Percentiles rank a stretch among this genome's conserved stretches.
phyloP scores from a whole-genome alignment of 2,329 filamentous ascomycete species.

The Harringtonia lauricola region DNA sequence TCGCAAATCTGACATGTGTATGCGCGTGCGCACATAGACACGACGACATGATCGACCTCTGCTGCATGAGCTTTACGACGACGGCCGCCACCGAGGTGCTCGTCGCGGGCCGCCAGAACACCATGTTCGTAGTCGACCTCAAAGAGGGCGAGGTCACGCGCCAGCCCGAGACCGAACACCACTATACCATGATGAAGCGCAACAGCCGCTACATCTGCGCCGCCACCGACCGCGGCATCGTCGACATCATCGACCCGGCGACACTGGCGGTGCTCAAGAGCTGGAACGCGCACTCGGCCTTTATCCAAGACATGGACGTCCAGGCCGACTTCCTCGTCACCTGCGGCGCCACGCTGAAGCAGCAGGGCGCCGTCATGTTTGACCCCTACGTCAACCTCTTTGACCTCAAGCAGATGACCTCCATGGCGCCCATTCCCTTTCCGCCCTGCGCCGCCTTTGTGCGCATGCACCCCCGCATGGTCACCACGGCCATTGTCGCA shows the following conservation, averaged over 20 bases:
- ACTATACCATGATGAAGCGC: constrained; percentile 88
- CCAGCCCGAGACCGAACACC: constrained; percentile 43
- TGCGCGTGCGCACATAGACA: constrained; percentile 4
- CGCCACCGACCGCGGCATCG: constrained; percentile 68
- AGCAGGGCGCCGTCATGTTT: constrained; percentile 64
- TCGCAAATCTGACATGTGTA: not conserved
- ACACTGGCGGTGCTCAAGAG: constrained; percentile 70
- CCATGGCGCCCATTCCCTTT: constrained; percentile 82
- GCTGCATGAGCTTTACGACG: constrained; percentile 92
- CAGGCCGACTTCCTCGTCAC: constrained; percentile 92
- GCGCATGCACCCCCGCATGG: constrained; percentile 90
- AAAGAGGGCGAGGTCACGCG: constrained; percentile 58
- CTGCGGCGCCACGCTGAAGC: constrained; percentile 82
- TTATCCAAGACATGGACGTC: constrained; percentile 94
- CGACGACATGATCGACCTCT: constrained; percentile 68
- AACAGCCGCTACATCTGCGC: constrained; percentile 77
- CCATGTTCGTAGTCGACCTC: constrained; percentile 68
- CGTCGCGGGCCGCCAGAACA: constrained; percentile 74
- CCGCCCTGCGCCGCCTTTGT: constrained; percentile 90
- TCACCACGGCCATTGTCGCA: constrained; percentile 87
- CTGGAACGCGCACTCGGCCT: constrained; percentile 83
- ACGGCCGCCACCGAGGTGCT: constrained; percentile 75
- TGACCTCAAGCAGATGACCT: constrained; percentile 81
- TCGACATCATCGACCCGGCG: constrained; percentile 76
- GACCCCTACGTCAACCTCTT: constrained; percentile 94